Evolutionary conservation across 2,329 filamentous ascomycete species (phyloP).

Genomic region (Diaporthe helianthi): DNA sequence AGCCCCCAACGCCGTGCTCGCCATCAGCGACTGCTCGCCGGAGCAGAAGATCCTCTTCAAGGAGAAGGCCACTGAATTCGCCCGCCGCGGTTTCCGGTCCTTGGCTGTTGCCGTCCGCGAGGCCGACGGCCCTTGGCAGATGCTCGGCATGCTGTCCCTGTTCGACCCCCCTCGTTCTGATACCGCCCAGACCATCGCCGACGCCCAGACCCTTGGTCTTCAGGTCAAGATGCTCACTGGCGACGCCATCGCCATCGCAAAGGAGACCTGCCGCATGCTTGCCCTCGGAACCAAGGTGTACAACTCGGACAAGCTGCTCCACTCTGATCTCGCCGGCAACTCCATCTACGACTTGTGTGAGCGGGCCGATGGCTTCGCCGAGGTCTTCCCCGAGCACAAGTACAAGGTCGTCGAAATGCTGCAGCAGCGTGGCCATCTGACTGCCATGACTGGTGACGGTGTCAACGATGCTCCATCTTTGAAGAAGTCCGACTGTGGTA

Average conservation of each 20-base stretch:
- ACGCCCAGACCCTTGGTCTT: constrained; percentile 62
- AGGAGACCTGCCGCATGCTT: constrained; percentile 84
- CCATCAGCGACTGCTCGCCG: constrained; percentile 71
- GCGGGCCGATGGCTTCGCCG: constrained; percentile 75
- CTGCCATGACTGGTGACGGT: constrained; percentile 77
- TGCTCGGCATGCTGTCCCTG: constrained; percentile 80
- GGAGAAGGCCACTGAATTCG: constrained; percentile 77
- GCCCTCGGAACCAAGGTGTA: constrained; percentile 81
- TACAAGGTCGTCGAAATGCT: constrained; percentile 79
- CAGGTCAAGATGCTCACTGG: constrained; percentile 83
- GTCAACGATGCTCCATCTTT: constrained; percentile 77
- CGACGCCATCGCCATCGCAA: constrained; percentile 80
- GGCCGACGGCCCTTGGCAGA: constrained; percentile 59
- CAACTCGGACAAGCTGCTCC: constrained; percentile 78
- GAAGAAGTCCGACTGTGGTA: constrained; percentile 78
- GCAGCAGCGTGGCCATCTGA: constrained; percentile 73
- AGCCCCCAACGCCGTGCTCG: constrained; percentile 77
- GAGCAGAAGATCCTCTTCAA: constrained; percentile 72
- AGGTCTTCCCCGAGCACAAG: constrained; percentile 79
- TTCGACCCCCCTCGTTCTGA: constrained; percentile 82
- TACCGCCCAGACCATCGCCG: constrained; percentile 78
- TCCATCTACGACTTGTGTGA: constrained; percentile 79
- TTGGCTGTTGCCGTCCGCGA: constrained; percentile 72
- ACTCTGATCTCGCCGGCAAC: constrained; percentile 75
- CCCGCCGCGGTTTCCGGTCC: constrained; percentile 80